Evolutionary conservation across 2,329 filamentous ascomycete genomes (phyloP), one percentile per base, ranked within the genome.

Genomic region (Bipolaris sorokiniana): DNA sequence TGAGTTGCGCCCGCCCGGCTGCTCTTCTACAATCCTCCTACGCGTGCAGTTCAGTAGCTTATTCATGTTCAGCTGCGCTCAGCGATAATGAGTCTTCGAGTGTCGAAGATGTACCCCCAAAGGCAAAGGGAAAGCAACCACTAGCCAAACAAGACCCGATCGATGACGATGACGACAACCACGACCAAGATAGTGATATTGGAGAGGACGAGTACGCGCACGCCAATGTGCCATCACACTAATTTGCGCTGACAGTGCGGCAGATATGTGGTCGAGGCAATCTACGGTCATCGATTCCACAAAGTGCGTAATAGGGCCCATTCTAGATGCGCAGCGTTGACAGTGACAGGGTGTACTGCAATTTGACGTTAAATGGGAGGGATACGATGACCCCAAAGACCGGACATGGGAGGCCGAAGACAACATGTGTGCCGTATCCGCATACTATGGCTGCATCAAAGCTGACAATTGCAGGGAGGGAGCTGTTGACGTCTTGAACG

Each of bases 321-420:
- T 11, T 31, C 15, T 1, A 51, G 44, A 37, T 15, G 28, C 31
- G n/a, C 34, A 48, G 44, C 33, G 52, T 62, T 69, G 20, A 67
- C 46, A 23, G 16, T 13, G 26, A 9, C 47, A 70, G 68, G 67
- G 67, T 56, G 50, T 50, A 9, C 54, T 71, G 0, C 81, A 82
- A 45, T 92, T 89, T 69, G 82, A 88, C 49, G 89, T 95, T 34
- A 92, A 94, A 68, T 95, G 91, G 91, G 86, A 90, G 62, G 90
- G 90, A 3, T 95, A 88, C 60, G 85, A 90, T 0, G 84, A 87
- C 59, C 86, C 87, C 59, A 74, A 79, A 0, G 91, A 95, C 64
- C 77, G 85, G 68, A 95, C 91, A 0, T 94, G 90, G 90, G 91
- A 95, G 71, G 88, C 89, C 0, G 88, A 91, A 66, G 85, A 86